A percentile compares a stretch with the other conserved stretches of the same genome.
phyloP scores from a whole-genome alignment of 257 asterid species.

The Paraleonurus japonicus region DNA sequence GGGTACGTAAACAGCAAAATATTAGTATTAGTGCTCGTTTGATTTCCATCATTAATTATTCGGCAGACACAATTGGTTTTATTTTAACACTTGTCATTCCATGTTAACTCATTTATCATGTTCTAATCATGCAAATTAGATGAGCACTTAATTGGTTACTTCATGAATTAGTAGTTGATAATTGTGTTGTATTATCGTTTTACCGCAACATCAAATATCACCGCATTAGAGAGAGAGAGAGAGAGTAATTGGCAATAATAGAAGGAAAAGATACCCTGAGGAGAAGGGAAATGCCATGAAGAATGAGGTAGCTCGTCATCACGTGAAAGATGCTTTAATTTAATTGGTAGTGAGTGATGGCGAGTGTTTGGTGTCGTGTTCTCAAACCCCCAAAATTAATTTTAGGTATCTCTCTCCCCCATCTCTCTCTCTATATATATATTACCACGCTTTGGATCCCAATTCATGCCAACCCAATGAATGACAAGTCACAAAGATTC shows the following conservation, averaged over 20 bases:
- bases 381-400: conserved; percentile 13
- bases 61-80: too few species aligned
- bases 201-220: not conserved
- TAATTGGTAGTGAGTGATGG: conserved; percentile 23
- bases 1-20: too few species aligned
- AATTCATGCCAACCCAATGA: conserved; percentile 14
- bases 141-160: too few species aligned
- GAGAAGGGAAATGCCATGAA: conserved; percentile 30
- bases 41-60: too few species aligned
- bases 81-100: too few species aligned
- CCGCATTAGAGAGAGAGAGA: not conserved
- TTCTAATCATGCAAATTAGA: too few species aligned
- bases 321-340: conserved; percentile 72
- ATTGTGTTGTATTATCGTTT: not conserved
- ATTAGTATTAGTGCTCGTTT: too few species aligned
- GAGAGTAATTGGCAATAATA: not conserved
- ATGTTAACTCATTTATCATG: too few species aligned
- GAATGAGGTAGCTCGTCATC: conserved; percentile 42
- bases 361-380: conserved; percentile 44
- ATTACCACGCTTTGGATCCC: conserved; percentile 32
- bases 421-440: too few species aligned
- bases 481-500: conserved; percentile 28
- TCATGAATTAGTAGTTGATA: too few species aligned
- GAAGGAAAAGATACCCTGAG: conserved; percentile 27
- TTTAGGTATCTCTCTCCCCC: conserved; percentile 42